These are phyloP conservation scores for Sporobolomyces pararoseus DNA, from an alignment of 768 basidiomycete genomes.

Conservation along the genomic window DNA sequence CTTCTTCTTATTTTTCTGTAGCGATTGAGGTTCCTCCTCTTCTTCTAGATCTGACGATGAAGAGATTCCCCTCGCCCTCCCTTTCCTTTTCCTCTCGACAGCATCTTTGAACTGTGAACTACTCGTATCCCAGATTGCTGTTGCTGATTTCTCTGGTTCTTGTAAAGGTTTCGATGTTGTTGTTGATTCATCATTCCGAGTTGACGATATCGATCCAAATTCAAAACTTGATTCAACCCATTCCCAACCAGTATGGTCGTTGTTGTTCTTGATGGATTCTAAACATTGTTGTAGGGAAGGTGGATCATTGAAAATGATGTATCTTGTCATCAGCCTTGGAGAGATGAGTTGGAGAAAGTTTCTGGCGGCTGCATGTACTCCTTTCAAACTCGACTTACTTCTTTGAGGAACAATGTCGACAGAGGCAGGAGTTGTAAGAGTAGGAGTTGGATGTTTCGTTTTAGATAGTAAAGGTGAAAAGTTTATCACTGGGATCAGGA, in stretches of 20 bases:
- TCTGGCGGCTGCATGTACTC: no score
- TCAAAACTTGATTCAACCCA: not conserved
- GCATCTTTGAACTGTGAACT: not conserved
- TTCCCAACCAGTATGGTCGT: no score
- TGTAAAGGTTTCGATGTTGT: not conserved
- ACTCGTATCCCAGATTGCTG: not conserved
- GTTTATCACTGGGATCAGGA: constrained; percentile 32
- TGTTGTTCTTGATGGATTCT: not conserved
- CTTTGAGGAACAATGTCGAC: no score
- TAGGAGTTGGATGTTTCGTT: constrained; percentile 32
- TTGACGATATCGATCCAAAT: not conserved
- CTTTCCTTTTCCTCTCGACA: not conserved
- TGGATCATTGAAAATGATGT: constrained; percentile 22
- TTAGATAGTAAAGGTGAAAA: not conserved
- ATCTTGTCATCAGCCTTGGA: constrained; percentile 5
- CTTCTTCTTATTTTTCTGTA: no score
- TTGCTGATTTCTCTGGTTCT: not conserved
- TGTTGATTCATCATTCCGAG: not conserved
- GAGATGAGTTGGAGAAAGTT: not conserved
- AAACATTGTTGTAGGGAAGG: not conserved
- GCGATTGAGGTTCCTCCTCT: not conserved
- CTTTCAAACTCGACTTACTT: not conserved
- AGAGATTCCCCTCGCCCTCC: not conserved
- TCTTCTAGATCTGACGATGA: not conserved
- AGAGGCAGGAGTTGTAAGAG: not conserved